Evolutionary conservation across 108 stramenopile genomes (phyloP), one percentile per base, ranked within the genome.

Genomic region (Cyclotella kingstonii): DNA sequence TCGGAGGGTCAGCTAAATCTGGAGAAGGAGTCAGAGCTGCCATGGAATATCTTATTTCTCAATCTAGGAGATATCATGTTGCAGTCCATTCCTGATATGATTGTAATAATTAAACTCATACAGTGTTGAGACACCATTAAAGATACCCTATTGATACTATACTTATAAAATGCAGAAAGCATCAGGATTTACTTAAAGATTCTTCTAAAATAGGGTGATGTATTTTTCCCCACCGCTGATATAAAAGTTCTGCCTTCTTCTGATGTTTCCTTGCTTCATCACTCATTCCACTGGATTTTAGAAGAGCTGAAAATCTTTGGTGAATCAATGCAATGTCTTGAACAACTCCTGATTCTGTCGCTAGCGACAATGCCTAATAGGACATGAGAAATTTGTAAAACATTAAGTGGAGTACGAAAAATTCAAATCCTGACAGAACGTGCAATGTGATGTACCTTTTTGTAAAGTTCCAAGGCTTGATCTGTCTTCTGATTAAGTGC

Each of bases 1-100:
- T 80, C 54, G 85, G 80, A 76, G 83, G 77, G 18, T 88, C 86
- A 9, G 90, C 90, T 38, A 82, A 75, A 58, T 79, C 83, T 18
- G 90, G 90, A 10, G 83, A 81, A 28, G 90, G 90, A 15, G 82
- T 91, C 2, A 68, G 66, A 11, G 56, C 80, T 23, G 83, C 90
- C n/a, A 80, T 91, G 71, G 86, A 87, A 64, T 87, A 63, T 31
- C 44, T 71, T 22, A 33, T 62, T 1, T 54, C 55, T 19, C 61
- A 71, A 38, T 51, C 70, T 15, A 71, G 50, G 48, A 42, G 22
- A 40, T 54, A 62, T 39, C 55, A 71, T 48, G 62, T 71, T 22
- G 46, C 31, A 53, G 10, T 44, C 8, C 43, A 50, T 26, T 26
- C 44, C 33, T 17, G 30, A 49, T 21, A 12, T 27, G 22, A 27